These are phyloP conservation scores for Ceratobasidium sp. DNA, from an alignment of 1,284 basidiomycete species.

Conservation along the genomic window DNA sequence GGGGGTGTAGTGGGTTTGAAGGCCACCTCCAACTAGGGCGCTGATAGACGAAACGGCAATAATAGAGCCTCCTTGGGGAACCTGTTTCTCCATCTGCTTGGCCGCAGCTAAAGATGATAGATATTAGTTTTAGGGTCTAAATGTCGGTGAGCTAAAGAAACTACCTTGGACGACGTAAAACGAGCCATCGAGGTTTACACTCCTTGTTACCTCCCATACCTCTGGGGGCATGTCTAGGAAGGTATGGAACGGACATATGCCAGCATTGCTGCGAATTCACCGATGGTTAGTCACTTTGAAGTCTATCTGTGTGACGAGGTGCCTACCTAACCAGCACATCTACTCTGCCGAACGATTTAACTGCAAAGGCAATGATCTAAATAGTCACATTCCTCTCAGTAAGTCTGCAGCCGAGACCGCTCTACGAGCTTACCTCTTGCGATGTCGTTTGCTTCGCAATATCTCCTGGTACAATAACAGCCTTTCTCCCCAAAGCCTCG, in stretches of 20 bases:
- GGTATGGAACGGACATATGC: slow-evolving; percentile 84
- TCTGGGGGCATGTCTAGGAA: slow-evolving; percentile 81
- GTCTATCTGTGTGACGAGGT: slow-evolving; percentile 55
- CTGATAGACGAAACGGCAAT: slow-evolving; percentile 84
- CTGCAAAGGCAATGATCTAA: slow-evolving; percentile 72
- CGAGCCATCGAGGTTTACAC: slow-evolving; percentile 83
- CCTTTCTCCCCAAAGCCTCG: slow-evolving; percentile 57
- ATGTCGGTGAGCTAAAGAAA: neutral
- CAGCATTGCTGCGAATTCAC: slow-evolving; percentile 75
- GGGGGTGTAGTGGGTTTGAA: slow-evolving; percentile 85
- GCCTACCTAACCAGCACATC: slow-evolving; percentile 65
- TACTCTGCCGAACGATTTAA: slow-evolving; percentile 73
- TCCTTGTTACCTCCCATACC: slow-evolving; percentile 77
- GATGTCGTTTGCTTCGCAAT: slow-evolving; percentile 75
- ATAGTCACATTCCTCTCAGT: neutral
- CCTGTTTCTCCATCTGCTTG: slow-evolving; percentile 80
- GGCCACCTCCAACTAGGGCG: slow-evolving; percentile 80
- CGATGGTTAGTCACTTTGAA: slow-evolving; percentile 55
- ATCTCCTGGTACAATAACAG: slow-evolving; percentile 71
- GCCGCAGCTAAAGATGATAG: slow-evolving; percentile 68
- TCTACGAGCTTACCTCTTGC: slow-evolving; percentile 61
- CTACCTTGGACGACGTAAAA: slow-evolving; percentile 81
- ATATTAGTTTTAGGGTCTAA: neutral
- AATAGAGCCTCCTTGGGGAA: slow-evolving; percentile 79
- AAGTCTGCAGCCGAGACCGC: neutral